Base-by-base conservation (phyloP, 2,329 filamentous ascomycete species). In the Thielaviopsis euricoi region DNA sequence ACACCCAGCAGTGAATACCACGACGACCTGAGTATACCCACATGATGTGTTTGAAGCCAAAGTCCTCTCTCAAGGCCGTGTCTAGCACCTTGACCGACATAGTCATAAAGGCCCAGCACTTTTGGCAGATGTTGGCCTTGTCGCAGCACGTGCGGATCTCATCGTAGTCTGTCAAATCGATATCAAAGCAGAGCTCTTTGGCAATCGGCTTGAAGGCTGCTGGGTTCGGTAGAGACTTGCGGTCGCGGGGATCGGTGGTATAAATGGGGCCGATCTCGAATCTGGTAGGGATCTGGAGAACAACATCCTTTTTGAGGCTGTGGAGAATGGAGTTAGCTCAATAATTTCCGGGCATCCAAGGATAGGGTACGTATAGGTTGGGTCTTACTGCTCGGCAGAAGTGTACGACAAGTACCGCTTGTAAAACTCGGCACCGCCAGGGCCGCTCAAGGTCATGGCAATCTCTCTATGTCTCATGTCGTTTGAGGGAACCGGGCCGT, bases 251-350 rank as follows among this genome's bases (percentile, higher is more conserved):
- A 68, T 97, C 96, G 52, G 89, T 86, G 56, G 80, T 89, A 73
- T 98, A 98, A 53, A 96, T 86, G n/a, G 93, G 93, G 0, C 93
- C 93, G 65, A 98, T 97, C 75, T 98, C 93, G 74, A 98, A 97
- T 71, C 93, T 89, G 1, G 87, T 87, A 2, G 93, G 93, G 66
- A 94, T 88, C 64, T 91, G 80, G 51, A 84, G 82, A 4, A 98
- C 76, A 57, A 96, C 88, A 64, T 96, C 89, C 71, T 95, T 96
- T 40, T 90, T 88, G 49, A 98, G 80, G 1, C 85, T 88, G 55
- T 2, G 12, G 6, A 33, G 5, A 10, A 23, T 6, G 40, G 13
- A 7, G 4, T 26, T 29, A n/a, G 52, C 19, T 6, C 37, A 6
- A 13, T 6, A 2, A 61, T 70, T 62, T 21, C 21, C 22, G 15